Conservation (phyloP, 176 grass and related monocot species). For the Pharus latifolius region DNA sequence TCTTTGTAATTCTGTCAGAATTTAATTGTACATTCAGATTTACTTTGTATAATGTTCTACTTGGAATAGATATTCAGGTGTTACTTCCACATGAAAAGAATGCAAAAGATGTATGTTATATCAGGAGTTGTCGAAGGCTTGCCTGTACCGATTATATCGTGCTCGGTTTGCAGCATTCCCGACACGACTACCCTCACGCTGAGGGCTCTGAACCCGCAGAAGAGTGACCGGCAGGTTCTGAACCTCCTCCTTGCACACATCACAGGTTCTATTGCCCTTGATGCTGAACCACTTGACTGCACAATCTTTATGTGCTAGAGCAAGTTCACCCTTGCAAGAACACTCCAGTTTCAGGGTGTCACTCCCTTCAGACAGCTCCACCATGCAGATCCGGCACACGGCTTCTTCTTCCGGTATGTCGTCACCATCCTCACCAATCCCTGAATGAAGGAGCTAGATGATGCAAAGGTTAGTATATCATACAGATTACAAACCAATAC, state of each 20-base stretch:
- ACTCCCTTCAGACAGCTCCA: constrained; percentile 59
- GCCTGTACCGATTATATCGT: constrained; percentile 33
- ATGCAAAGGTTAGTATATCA: background rate
- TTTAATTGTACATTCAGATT: background rate
- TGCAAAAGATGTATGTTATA: background rate
- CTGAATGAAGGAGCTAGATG: constrained; percentile 19
- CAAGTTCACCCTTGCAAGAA: constrained; percentile 77
- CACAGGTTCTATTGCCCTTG: constrained; percentile 68
- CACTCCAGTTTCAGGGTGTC: constrained; percentile 72
- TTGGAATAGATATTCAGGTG: constrained; percentile 4
- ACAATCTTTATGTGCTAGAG: constrained; percentile 64
- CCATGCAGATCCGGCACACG: constrained; percentile 91
- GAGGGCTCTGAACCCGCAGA: constrained; percentile 38
- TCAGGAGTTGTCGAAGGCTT: background rate
- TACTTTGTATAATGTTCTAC: background rate
- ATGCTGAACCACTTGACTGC: constrained; percentile 95
- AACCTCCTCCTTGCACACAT: constrained; percentile 80
- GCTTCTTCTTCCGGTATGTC: constrained; percentile 88
- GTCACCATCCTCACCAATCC: constrained; percentile 29
- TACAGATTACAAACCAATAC: background rate
- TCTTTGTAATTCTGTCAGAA: background rate
- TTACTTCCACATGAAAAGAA: background rate
- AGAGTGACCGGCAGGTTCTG: constrained; percentile 86
- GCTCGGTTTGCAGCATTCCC: background rate
- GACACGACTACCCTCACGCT: background rate